Evolutionary conservation across 2,329 filamentous ascomycete species (phyloP).

Genomic region (Hymenoscyphus fructigenus): DNA sequence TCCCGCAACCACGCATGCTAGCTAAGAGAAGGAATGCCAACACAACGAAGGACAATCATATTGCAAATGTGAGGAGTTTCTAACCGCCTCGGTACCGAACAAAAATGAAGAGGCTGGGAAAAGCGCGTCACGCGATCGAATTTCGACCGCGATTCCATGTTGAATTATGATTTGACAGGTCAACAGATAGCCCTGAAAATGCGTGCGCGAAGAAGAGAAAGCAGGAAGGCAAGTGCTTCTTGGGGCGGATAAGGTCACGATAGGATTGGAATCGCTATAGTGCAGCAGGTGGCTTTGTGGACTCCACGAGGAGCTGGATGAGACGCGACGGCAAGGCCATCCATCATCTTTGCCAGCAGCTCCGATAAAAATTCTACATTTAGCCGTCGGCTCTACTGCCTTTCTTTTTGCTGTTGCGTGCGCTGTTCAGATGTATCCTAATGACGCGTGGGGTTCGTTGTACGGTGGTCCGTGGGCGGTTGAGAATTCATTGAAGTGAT

Average conservation of each 20-base stretch:
- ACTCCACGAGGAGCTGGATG: neutral
- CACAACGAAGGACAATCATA: neutral
- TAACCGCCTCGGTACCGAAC: neutral
- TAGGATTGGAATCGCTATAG: neutral
- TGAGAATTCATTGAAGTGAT: neutral
- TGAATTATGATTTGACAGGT: neutral
- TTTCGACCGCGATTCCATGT: neutral
- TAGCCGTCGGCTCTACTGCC: neutral
- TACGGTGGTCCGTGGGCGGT: neutral
- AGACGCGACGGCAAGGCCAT: neutral
- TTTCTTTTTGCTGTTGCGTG: neutral
- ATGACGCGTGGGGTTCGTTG: neutral
- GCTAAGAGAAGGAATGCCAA: neutral
- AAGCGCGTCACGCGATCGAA: conserved; percentile 1
- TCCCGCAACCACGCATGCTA: neutral
- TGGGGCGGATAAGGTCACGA: neutral
- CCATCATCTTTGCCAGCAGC: neutral
- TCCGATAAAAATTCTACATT: neutral
- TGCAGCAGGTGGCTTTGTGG: neutral
- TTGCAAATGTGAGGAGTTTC: neutral
- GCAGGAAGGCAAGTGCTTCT: neutral
- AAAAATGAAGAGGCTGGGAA: neutral
- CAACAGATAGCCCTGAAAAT: neutral
- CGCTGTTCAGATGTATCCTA: neutral
- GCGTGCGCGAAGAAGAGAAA: neutral